These are phyloP conservation scores for Quercus cerris DNA, from an alignment of 306 rosid species.

Conservation along the genomic window DNA sequence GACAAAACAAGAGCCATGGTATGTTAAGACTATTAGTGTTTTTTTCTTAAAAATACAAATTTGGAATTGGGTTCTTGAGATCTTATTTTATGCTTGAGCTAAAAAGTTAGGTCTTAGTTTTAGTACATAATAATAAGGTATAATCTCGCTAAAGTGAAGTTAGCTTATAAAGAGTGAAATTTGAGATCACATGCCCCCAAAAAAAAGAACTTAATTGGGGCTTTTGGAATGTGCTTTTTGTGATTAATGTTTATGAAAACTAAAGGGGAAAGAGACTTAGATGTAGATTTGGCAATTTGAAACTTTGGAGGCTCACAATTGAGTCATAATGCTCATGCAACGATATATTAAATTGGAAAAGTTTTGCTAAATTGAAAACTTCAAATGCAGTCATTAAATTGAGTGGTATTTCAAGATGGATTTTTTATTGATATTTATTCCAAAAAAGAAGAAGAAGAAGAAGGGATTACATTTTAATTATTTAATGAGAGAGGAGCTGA, in stretches of 20 bases:
- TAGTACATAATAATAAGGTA: neutral
- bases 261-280: neutral
- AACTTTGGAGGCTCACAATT: too few relatives aligned
- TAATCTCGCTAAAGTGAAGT: neutral
- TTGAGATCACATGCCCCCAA: neutral
- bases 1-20: conserved; percentile 80
- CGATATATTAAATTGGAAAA: neutral
- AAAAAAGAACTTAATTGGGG: neutral
- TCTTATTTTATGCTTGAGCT: neutral
- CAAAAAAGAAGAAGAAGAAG: too few relatives aligned
- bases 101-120: neutral
- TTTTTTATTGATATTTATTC: too few relatives aligned
- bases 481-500: neutral
- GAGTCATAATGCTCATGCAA: neutral
- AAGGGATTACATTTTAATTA: neutral
- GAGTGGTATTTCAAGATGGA: too few relatives aligned
- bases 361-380: neutral
- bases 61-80: neutral
- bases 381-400: neutral
- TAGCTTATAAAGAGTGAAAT: neutral
- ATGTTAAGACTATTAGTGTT: conserved; percentile 18
- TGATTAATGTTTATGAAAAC: neutral
- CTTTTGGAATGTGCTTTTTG: neutral
- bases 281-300: too few relatives aligned
- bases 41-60: neutral